Base-by-base conservation (phyloP, 495 filamentous ascomycete genomes). In the Tuber indicum region DNA sequence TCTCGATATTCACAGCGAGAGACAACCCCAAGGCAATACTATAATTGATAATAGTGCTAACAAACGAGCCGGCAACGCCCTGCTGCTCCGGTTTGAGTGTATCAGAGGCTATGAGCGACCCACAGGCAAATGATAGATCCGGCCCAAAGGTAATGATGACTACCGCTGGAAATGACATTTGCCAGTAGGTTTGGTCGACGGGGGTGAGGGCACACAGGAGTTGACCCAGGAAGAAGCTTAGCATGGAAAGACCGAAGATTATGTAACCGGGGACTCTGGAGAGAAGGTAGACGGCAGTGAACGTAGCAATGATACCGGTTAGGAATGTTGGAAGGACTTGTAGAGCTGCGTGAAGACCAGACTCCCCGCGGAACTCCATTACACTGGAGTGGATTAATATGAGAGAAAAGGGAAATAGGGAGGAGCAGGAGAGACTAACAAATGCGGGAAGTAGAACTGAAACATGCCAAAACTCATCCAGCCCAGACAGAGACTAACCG, bases 1-100 rank as follows among this genome's bases (percentile, higher is more conserved):
- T 81, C 80, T 93, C 88, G 8, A 91, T 86, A 1, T 89, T 92
- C 0, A 90, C 90, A 0, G 90, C 91, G 72, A 92, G 85, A 0
- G 91, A 91, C 12, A 93, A 81, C 0, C 90, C 90, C n/a, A 92
- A 80, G 0, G 87, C 88, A 74, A 93, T 91, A 70, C 85, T 87
- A 77, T 92, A 93, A 75, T 92, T 91, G 71, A 92, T 88, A 9
- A 90, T 85, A 0, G 90, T 92, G 69, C 85, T 90, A 21, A 92
- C 88, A 39, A 94, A 82, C n/a, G 86, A 88, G 0, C 89, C 89
- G 6, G 88, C 90, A 16, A 91, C 85, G 12, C 91, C 91, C 82
- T 93, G 90, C 79, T 91, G 87, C 73, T 90, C 86, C 52, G 86
- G 86, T 9, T 84, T 85, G 74, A 92, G 85, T 12, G 86, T 84